Base-by-base conservation (phyloP, 129 eudicot genomes). In the Rutidosis leptorrhynchoides region DNA sequence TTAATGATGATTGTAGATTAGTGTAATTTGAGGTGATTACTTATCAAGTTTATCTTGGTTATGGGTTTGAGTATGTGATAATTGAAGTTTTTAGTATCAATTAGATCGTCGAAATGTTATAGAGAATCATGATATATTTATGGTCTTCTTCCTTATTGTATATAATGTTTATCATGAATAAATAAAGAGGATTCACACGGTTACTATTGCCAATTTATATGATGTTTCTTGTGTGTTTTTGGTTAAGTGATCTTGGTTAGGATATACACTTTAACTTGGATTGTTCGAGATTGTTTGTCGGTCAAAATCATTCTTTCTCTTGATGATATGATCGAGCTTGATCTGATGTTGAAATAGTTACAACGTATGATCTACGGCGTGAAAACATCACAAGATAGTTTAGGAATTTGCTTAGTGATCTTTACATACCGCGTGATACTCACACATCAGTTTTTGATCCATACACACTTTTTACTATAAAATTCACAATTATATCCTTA, bases 21-120 rank as follows among this genome's bases (percentile, higher is more conserved):
- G 78, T 73, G 78, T 73, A 66, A 64, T 73, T 73, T 73, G 66
- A 73, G 77, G 64, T 72, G 11, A 63, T 49, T 72, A 22, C 27
- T 11, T 1, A 37, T 11, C 12, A 37, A 33, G n/a, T 43, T 43
- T 70, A 53, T 72, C 70, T 72, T 40, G 54, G 61, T 51, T 52
- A 23, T 63, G 22, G 64, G 52, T 72, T 72, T 63, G 37, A 72
- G 15, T 62, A 11, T 52, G 64, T 51, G 55, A 26, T 19, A 24
- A 11, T 72, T 62, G 77, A 72, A 72, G 70, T 37, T 52, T 53
- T 48, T 62, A 72, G 63, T 62, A 14, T 37, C 45, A 37, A 37
- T 37, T 72, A 56, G 77, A 27, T 64, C 26, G 58, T 73, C 55
- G 49, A 64, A 65, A 73, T 73, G 27, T 64, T 64, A 73, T 20